Conservation (phyloP, 2,329 filamentous ascomycete genomes). For the Penicillium digitatum region DNA sequence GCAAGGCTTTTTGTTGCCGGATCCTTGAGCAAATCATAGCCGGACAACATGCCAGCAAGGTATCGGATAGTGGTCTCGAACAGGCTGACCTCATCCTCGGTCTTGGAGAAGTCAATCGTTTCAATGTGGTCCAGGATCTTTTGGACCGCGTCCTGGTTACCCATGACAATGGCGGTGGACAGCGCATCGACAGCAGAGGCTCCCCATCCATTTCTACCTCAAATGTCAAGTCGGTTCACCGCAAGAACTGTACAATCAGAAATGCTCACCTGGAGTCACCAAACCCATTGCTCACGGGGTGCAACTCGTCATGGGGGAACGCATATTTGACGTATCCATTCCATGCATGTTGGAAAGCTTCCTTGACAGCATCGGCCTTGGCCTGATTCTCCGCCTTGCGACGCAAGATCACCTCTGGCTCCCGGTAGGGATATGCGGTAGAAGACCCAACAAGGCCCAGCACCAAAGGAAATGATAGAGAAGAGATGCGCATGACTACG, state of each 20-base stretch:
- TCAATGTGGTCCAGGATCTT: conserved; percentile 68
- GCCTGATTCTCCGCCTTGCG: conserved; percentile 14
- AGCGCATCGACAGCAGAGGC: conserved; percentile 78
- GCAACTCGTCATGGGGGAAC: conserved; percentile 72
- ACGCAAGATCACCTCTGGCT: conserved; percentile 13
- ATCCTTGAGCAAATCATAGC: conserved; percentile 63
- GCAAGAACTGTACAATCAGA: neutral
- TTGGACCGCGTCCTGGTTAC: conserved; percentile 61
- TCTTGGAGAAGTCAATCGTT: conserved; percentile 65
- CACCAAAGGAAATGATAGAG: conserved; percentile 24
- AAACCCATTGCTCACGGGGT: conserved; percentile 61
- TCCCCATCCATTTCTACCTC: conserved; percentile 72
- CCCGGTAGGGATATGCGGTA: conserved; percentile 20
- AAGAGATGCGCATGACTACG: conserved; percentile 25
- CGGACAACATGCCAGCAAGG: conserved; percentile 73
- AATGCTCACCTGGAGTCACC: conserved; percentile 63
- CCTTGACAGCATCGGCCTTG: conserved; percentile 59
- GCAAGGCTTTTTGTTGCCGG: conserved; percentile 53
- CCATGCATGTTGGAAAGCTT: conserved; percentile 68
- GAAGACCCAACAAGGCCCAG: conserved; percentile 25
- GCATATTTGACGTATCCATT: conserved; percentile 69
- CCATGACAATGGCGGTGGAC: conserved; percentile 75
- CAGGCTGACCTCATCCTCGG: conserved; percentile 61
- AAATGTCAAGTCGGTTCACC: neutral
- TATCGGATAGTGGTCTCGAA: conserved; percentile 93